A percentile compares a stretch with the other conserved stretches of the same genome.
phyloP scores from a whole-genome alignment of 169 alveolate species.

The Blepharisma undulans region DNA sequence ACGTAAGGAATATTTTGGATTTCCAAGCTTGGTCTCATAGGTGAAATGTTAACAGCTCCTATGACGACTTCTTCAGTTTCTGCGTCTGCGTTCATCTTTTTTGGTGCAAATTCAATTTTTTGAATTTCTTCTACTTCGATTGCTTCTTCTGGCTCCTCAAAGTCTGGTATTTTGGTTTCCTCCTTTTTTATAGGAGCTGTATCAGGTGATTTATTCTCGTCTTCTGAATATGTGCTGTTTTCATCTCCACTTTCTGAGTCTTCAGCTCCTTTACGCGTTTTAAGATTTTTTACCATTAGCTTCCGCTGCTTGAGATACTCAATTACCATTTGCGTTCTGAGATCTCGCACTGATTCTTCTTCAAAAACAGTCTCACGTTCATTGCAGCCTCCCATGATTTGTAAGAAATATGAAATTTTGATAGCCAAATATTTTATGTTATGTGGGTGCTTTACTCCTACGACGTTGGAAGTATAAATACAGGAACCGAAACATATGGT shows the following conservation, averaged over 20 bases:
- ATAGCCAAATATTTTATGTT: neutral
- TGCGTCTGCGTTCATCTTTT: neutral
- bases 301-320: neutral
- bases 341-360: neutral
- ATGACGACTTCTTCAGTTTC: neutral
- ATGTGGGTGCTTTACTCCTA: slow-evolving; percentile 28
- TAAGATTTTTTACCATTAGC: neutral
- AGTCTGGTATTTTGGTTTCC: neutral
- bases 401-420: neutral
- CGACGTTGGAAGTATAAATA: slow-evolving; percentile 20
- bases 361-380: neutral
- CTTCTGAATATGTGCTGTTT: neutral
- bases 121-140: neutral
- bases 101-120: neutral
- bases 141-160: neutral
- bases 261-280: neutral
- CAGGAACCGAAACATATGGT: neutral
- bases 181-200: neutral
- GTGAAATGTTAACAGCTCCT: neutral
- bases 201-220: neutral
- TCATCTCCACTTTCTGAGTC: neutral
- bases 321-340: neutral
- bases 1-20: neutral
- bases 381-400: neutral
- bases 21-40: neutral